phyloP scores from a whole-genome alignment of 2,329 filamentous ascomycete genomes.

The Ascochyta koolunga region DNA sequence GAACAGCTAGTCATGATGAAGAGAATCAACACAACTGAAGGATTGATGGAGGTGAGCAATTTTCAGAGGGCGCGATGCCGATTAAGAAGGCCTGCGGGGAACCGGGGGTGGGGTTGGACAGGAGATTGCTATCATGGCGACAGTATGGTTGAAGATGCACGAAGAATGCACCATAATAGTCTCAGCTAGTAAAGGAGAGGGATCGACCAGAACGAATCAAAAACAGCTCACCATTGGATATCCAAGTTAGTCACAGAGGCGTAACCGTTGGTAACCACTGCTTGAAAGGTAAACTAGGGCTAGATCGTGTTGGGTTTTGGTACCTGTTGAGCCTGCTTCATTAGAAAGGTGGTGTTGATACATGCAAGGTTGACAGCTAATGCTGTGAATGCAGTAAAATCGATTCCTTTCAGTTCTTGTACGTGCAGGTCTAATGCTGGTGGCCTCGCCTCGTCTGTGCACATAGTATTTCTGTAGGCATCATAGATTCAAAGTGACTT shows the following conservation, averaged over 20 bases:
- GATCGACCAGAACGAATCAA: background rate
- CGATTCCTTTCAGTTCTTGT: background rate
- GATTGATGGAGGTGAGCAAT: background rate
- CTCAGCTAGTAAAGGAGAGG: background rate
- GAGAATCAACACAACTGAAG: background rate
- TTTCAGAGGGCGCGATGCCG: background rate
- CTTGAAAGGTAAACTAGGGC: background rate
- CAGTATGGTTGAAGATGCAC: background rate
- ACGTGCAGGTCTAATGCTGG: background rate
- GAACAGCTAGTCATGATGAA: conserved; percentile 11
- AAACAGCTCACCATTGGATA: background rate
- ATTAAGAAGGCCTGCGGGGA: background rate
- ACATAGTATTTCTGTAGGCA: background rate
- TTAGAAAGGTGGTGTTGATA: background rate
- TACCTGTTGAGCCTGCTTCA: background rate
- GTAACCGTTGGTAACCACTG: background rate
- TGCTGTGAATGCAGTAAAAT: background rate
- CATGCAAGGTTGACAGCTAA: background rate
- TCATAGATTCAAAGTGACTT: background rate
- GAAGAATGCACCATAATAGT: background rate
- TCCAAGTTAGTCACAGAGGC: background rate
- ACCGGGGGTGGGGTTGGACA: too few relatives aligned
- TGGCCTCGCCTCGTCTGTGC: background rate
- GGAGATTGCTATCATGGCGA: background rate
- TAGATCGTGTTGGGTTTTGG: background rate